These are phyloP conservation scores for Lepidopterella palustris DNA, from an alignment of 495 filamentous ascomycete genomes.

Conservation along the genomic window DNA sequence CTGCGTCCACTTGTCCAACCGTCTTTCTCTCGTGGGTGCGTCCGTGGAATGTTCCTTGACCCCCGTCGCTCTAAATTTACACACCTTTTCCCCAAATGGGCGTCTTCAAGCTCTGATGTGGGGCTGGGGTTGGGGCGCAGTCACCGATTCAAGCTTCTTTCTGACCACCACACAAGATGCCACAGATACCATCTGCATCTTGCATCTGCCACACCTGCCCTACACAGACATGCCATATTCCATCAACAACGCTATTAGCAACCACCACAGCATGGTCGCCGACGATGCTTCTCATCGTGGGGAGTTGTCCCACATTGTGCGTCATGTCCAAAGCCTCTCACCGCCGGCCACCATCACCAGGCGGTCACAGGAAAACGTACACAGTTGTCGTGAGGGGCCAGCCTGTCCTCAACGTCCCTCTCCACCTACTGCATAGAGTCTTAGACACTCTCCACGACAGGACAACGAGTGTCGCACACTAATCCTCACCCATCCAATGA, in stretches of 20 bases:
- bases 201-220: no score
- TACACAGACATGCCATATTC: no score
- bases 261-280: not conserved
- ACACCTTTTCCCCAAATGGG: conserved; percentile 15
- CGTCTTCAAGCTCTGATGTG: not conserved
- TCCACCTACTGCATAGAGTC: no score
- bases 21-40: no score
- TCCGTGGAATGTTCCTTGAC: not conserved
- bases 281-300: not conserved
- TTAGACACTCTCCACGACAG: not conserved
- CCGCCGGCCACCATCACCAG: not conserved
- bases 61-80: conserved; percentile 10
- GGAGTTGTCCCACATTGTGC: not conserved
- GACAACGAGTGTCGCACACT: not conserved
- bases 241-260: no score
- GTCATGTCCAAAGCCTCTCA: not conserved
- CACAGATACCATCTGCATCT: no score
- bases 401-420: no score
- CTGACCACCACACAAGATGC: not conserved
- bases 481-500: not conserved
- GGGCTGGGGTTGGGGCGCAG: not conserved
- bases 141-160: conserved; percentile 3
- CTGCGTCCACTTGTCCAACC: not conserved
- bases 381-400: no score
- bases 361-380: not conserved